Base-by-base conservation (phyloP, 129 eudicot species). In the Erigeron canadensis region DNA sequence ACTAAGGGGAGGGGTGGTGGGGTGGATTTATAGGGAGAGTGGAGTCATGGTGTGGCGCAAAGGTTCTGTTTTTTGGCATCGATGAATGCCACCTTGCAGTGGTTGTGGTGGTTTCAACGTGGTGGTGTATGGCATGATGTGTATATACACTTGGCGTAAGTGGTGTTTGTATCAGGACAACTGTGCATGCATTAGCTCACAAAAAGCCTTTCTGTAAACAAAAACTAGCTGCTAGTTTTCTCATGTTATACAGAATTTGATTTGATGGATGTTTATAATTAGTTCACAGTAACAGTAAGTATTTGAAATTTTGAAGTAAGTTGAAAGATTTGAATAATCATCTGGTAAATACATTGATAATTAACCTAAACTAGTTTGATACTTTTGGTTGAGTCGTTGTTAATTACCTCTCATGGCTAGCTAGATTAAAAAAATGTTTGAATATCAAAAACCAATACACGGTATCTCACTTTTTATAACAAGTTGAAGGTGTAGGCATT, bases 11-110 rank as follows among this genome's bases (percentile, higher is more conserved):
- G 46, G 46, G 70, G 38, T 72, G 44, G 57, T 28, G 42, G 10
- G 72, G 70, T 77, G 76, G 57, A 51, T 68, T 51, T 67, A 50
- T 66, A 50, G 55, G 56, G 63, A 6, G 56, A 43, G 34, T 5
- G 73, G 63, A 16, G 0, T 7, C 78, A 38, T 37, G 77, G 66
- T 64, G 84, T 81, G 82, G 82, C 74, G 68, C 58, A 71, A 72
- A 22, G 77, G 77, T 84, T 80, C 63, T 73, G 67, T 19, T 69
- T 40, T 79, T 18, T 19, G 72, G 79, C 56, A 8, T 39, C 19
- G 47, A 34, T 18, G 10, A 57, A 48, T 17, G 84, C 75, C 87
- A 80, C 79, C 62, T 83, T 68, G 70, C 73, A 67, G 23, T 48
- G 63, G 54, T 78, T 60, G 11, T 10, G 60, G 69, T 69, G 68